Evolutionary conservation across 1,139 yeast species (phyloP).

Genomic region (Saccharomyces uvarum): DNA sequence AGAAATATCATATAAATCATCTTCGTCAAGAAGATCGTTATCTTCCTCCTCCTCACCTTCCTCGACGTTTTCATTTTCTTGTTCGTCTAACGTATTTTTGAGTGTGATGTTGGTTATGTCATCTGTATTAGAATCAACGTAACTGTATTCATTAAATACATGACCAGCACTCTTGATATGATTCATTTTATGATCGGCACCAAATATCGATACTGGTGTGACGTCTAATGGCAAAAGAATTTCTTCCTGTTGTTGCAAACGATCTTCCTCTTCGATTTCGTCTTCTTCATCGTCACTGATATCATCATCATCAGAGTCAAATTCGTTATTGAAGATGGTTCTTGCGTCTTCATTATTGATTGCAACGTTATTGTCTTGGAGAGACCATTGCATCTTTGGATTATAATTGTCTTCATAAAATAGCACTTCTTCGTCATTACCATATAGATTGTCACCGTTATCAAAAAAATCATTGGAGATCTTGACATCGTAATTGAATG

Average conservation of each 20-base stretch:
- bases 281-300: conserved; percentile 32
- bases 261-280: conserved; percentile 28
- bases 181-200: background rate
- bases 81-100: background rate
- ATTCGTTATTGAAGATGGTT: conserved; percentile 44
- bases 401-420: conserved; percentile 30
- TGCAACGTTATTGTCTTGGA: conserved; percentile 30
- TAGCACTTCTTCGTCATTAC: conserved; percentile 11
- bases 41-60: conserved; percentile 14
- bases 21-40: conserved; percentile 13
- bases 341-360: conserved; percentile 28
- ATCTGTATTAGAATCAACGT: conserved; percentile 32
- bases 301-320: conserved; percentile 28
- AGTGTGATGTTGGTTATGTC: conserved; percentile 1
- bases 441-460: conserved; percentile 9
- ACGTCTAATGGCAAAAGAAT: background rate
- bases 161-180: conserved; percentile 31
- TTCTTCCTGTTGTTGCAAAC: background rate
- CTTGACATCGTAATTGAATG: conserved; percentile 7
- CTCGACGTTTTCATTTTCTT: conserved; percentile 3
- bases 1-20: conserved; percentile 23
- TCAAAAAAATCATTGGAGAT: conserved; percentile 10
- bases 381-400: conserved; percentile 34
- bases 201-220: background rate
- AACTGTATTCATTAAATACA: conserved; percentile 35